Conservation (phyloP, 2,329 filamentous ascomycete genomes). For the Sporothrix pallida region DNA sequence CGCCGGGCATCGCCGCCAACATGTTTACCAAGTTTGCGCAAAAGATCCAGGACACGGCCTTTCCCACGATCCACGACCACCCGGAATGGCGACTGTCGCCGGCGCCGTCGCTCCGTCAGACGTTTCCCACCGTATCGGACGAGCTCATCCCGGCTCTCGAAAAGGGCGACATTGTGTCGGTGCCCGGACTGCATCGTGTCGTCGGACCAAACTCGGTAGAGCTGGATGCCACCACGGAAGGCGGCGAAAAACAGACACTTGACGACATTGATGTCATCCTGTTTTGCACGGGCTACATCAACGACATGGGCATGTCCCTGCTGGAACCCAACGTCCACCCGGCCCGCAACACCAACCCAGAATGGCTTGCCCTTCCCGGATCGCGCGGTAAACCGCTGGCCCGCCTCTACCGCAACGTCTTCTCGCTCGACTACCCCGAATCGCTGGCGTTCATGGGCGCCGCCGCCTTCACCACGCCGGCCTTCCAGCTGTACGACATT, state of each 20-base stretch:
- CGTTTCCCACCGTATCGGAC: background rate
- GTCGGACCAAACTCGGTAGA: background rate
- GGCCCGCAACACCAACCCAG: constrained; percentile 37
- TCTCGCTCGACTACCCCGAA: constrained; percentile 51
- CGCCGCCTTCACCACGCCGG: constrained; percentile 46
- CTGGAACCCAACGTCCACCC: constrained; percentile 23
- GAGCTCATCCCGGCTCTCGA: background rate
- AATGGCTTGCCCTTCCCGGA: constrained; percentile 40
- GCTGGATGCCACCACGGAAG: constrained; percentile 41
- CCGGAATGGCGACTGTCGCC: constrained; percentile 5
- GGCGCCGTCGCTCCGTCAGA: background rate
- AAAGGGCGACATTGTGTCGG: constrained; percentile 3
- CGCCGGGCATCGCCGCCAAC: constrained; percentile 21
- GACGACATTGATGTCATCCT: constrained; percentile 45
- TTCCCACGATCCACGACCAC: background rate
- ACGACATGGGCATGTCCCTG: constrained; percentile 31
- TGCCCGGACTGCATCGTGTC: background rate
- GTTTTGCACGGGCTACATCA: constrained; percentile 47
- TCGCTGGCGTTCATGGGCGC: constrained; percentile 53
- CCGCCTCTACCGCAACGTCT: constrained; percentile 52
- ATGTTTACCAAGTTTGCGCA: constrained; percentile 4
- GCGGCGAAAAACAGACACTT: constrained; percentile 39
- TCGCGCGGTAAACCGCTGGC: constrained; percentile 44
- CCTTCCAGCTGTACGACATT: constrained; percentile 51
- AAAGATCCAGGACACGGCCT: background rate